Conservation (phyloP, 31 red algal species). For the Asparagopsis taxiformis region DNA sequence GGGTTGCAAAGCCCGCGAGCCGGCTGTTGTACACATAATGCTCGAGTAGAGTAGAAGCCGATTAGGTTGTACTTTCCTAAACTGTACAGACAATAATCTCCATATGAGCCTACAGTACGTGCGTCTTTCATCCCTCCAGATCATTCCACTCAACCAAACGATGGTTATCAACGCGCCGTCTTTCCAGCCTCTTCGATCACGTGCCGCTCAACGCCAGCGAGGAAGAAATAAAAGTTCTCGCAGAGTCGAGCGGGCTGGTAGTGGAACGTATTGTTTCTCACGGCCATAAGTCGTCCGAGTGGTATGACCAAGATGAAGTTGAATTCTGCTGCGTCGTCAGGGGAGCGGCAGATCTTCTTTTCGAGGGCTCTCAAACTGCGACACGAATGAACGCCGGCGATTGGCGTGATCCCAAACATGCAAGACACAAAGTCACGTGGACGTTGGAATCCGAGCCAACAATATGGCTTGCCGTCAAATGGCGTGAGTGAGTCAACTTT, state of each 20-base stretch:
- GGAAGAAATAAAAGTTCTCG: constrained; percentile 45
- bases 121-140: neutral
- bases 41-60: no score
- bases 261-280: constrained; percentile 60
- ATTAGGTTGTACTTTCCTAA: no score
- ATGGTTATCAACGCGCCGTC: no score
- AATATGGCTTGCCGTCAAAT: constrained; percentile 61
- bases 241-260: constrained; percentile 22
- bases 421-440: constrained; percentile 48
- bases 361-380: constrained; percentile 18
- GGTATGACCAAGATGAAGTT: constrained; percentile 69
- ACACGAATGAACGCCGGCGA: constrained; percentile 42
- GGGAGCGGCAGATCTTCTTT: constrained; percentile 52
- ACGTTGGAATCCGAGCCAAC: constrained; percentile 41
- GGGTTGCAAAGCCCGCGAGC: no score
- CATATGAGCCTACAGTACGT: no score
- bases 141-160: neutral
- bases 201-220: constrained; percentile 21
- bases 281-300: constrained; percentile 43
- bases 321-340: constrained; percentile 57
- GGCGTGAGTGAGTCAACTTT: constrained; percentile 31
- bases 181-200: constrained; percentile 43
- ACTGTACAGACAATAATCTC: no score
- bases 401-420: constrained; percentile 39
- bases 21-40: no score